phyloP scores from a whole-genome alignment of 2,329 filamentous ascomycete genomes.

The Pestalotiopsis fici region DNA sequence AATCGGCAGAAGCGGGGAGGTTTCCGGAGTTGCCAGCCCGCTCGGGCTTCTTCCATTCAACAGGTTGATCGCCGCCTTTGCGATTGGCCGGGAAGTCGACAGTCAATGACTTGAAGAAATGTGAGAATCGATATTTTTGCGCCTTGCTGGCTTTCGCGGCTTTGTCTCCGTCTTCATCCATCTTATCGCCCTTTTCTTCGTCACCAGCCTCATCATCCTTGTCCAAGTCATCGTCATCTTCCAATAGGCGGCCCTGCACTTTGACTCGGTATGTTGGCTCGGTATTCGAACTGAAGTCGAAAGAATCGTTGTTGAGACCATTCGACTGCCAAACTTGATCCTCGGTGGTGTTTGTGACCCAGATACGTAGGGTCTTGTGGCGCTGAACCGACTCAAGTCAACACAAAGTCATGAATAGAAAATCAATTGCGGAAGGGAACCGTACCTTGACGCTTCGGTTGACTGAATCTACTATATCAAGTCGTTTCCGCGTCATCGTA shows the following conservation, averaged over 20 bases:
- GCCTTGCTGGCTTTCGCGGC: conserved; percentile 38
- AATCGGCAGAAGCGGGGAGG: conserved; percentile 70
- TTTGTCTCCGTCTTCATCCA: conserved; percentile 58
- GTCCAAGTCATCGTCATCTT: conserved; percentile 57
- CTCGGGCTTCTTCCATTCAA: conserved; percentile 88
- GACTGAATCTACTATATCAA: conserved; percentile 85
- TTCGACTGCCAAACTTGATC: conserved; percentile 90
- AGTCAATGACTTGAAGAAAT: conserved; percentile 80
- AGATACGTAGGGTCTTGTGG: conserved; percentile 84
- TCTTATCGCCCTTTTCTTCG: conserved; percentile 50
- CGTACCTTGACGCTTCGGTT: conserved; percentile 70
- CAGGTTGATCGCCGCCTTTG: conserved; percentile 55
- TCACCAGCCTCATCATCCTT: conserved; percentile 51
- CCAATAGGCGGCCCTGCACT: conserved; percentile 84
- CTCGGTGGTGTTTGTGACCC: conserved; percentile 93
- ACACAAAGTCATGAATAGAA: neutral
- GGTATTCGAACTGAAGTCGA: conserved; percentile 77
- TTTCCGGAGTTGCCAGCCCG: conserved; percentile 52
- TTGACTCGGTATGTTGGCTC: conserved; percentile 87
- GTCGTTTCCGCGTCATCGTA: conserved; percentile 88
- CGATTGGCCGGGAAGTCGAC: conserved; percentile 71
- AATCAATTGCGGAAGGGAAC: neutral
- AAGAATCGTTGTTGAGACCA: conserved; percentile 69
- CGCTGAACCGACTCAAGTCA: conserved; percentile 46
- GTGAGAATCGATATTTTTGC: conserved; percentile 63